Base-by-base conservation (phyloP, 495 filamentous ascomycete genomes). In the Hyaloscypha hepaticicola region DNA sequence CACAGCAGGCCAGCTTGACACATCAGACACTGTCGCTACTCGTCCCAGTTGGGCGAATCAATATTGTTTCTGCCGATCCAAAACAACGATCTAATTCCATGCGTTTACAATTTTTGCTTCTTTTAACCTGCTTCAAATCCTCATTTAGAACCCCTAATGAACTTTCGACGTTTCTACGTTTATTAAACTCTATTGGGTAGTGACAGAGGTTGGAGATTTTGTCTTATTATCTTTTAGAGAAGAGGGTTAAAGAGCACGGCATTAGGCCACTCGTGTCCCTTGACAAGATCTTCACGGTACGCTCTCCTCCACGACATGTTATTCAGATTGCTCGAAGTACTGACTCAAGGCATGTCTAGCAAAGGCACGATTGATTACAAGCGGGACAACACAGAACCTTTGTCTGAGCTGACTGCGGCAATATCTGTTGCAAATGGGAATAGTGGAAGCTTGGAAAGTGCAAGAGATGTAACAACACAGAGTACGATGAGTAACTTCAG, bases 271-370 rank as follows among this genome's bases (percentile, higher is more conserved):
- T 63, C 55, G 29, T 55, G 60, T 27, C 60, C 49, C 50, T 63
- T 63, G 60, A 50, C 60, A 55, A 50, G 60, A 56, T 63, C 48
- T 63, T 48, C 50, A 63, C 60, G 34, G 60, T 63, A 26, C 26
- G 55, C 49, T 55, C 60, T 63, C 60, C 60, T 19, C 58, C 60
- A 63, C 49, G 60, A 63, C 60, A 63, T 34, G 50, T 26, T 63
- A 63, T 63, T 63, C 50, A 50, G 49, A 56, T 63, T 63, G n/a
- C 60, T 63, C 60, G 60, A 50, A 25, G 14, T 63, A 26, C 56
- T 63, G 60, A 48, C 60, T 63, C 60, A 56, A 63, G 60, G 49
- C 60, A 56, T 63, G 56, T 63, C 60, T 33, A 55, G 60, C 60
- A 34, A 55, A 26, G 56, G 55, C 60, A 63, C 50, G 51, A 56